Base-by-base conservation (phyloP, 345 rosid species). In the Populus deltoides region DNA sequence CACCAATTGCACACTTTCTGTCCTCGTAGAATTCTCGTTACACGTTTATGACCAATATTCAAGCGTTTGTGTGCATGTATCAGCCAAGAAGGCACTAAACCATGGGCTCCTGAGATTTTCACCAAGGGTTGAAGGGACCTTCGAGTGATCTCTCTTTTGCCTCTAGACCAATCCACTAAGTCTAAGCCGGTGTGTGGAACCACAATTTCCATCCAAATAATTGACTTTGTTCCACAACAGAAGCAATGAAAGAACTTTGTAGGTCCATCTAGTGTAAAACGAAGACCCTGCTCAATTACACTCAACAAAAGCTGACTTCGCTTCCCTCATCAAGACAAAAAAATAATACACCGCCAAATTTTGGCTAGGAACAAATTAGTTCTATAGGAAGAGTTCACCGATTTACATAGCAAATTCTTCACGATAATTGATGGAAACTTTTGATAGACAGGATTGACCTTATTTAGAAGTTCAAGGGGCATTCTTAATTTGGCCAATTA, bases 231-330 rank as follows among this genome's bases (percentile, higher is more conserved):
- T 15, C 35, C 69, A 17, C 66, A 22, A 9, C 27, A 62, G 25
- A 24, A n/a, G 27, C 66, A 10, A 5, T 7, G 66, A 62, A 41
- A 20, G n/a, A 59, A 1, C 55, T 12, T 55, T n/a, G 51, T 3
- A n/a, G 49, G 75, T 35, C 17, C 76, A 59, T 16, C 10, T 24
- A 36, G n/a, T 24, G 53, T 38, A 35, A 18, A 27, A 47, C 6
- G 13, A 73, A 59, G 67, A 57, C 18, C 61, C 38, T 35, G 75
- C 36, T 7, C 1, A 17, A 16, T 9, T 1, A 17, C 36, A 17
- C 70, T 22, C 75, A 33, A 72, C 66, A 18, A 53, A 72, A 55
- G 31, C 75, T 72, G 66, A 51, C 62, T 71, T 17, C 25, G 27
- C 59, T 45, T 45, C 31, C 16, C 20, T 45, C 33, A 24, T 10